Evolutionary conservation across 2,329 filamentous ascomycete species (phyloP), one percentile per base, ranked within the genome.

Genomic region (Neofusicoccum ribis): DNA sequence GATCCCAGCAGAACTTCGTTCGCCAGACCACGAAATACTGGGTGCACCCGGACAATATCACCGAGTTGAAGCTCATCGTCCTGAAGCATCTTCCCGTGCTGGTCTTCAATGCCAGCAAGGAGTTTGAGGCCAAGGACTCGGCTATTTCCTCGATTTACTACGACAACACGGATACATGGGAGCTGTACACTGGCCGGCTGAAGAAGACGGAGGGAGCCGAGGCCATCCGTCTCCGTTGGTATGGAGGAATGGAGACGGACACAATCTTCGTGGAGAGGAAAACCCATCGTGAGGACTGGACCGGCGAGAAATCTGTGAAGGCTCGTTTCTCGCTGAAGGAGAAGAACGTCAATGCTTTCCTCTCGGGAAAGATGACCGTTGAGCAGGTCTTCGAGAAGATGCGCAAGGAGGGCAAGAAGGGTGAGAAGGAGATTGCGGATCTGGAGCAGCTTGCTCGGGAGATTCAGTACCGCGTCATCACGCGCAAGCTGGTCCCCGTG

Each of bases 141-240:
- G 95, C 95, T 68, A 99, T 99, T 73, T 96, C 95, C 0, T 99
- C 95, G 54, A 97, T 99, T 71, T 99, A 99, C 83, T 99, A 92
- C 77, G 95, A 99, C 77, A 99, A 98, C 76, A 88, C 93, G 0
- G 88, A 96, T 3, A 96, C 86, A 27, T 99, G 93, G 91, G 93
- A 97, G 68, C 82, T 99, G 60, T 99, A 99, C 77, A 88, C 92
- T 76, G 95, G 95, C 14, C 91, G 95, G 59, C 80, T 99, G 72
- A 97, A 97, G 83, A 99, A 99, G 85, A 96, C 93, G 0, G 95
- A 99, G 78, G 95, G 95, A 56, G 95, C 95, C 2, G 95, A 99
- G 80, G 95, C 95, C 5, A 96, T 98, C 70, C 92, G 95, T 74
- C 84, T 99, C 67, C 88, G 95, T 70, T 99, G 95, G 95, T 99